These are phyloP conservation scores for Nakaseomyces bracarensis DNA, from an alignment of 1,139 yeast species.

Conservation along the genomic window DNA sequence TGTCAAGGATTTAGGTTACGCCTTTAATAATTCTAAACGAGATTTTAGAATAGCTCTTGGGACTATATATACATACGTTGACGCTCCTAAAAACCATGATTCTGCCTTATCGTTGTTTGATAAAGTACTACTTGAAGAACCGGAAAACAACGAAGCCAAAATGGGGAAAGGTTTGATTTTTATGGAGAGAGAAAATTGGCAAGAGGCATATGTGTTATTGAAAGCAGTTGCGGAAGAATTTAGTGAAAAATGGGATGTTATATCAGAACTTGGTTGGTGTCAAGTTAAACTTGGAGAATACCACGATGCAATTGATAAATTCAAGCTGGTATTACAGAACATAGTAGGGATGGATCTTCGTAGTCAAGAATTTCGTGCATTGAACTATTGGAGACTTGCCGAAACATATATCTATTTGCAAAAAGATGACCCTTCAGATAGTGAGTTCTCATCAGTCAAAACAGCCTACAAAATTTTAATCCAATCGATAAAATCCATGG, in stretches of 20 bases:
- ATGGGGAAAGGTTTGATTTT: slow-evolving; percentile 77
- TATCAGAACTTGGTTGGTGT: slow-evolving; percentile 76
- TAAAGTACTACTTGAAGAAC: slow-evolving; percentile 44
- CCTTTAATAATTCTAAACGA: slow-evolving; percentile 45
- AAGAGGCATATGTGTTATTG: slow-evolving; percentile 47
- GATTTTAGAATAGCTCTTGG: slow-evolving; percentile 65
- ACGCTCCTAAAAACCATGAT: slow-evolving; percentile 80
- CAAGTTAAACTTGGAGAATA: slow-evolving; percentile 46
- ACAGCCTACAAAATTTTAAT: slow-evolving; percentile 50
- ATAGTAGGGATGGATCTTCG: slow-evolving; percentile 45
- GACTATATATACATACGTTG: slow-evolving; percentile 69
- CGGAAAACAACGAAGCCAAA: slow-evolving; percentile 50
- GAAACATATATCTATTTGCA: slow-evolving; percentile 40
- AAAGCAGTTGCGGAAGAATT: slow-evolving; percentile 41
- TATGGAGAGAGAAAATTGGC: slow-evolving; percentile 53
- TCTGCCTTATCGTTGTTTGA: slow-evolving; percentile 70
- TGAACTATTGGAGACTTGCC: slow-evolving; percentile 65
- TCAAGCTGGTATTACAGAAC: slow-evolving; percentile 38
- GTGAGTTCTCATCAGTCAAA: slow-evolving; percentile 22
- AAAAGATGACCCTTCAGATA: slow-evolving; percentile 21
- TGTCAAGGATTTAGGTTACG: slow-evolving; percentile 41
- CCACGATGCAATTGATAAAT: slow-evolving; percentile 47
- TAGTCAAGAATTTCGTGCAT: slow-evolving; percentile 50
- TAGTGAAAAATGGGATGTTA: slow-evolving; percentile 54
- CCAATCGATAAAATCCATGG: slow-evolving; percentile 53